Evolutionary conservation across 164 flowering plant genomes (phyloP).

Genomic region (Santalum album): DNA sequence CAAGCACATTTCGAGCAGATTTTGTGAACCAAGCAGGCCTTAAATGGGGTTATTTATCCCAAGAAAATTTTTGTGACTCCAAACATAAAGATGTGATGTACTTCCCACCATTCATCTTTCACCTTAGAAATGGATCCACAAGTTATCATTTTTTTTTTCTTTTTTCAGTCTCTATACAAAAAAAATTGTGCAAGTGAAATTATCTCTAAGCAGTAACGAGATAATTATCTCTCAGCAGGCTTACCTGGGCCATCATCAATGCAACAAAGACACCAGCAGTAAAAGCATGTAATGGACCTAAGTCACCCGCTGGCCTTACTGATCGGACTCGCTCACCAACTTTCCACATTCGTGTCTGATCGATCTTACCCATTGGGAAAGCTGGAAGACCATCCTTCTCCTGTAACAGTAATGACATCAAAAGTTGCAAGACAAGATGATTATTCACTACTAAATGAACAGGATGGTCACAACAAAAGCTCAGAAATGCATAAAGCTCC

Average conservation of each 20-base stretch:
- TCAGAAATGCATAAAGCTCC: neutral
- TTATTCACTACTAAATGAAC: neutral
- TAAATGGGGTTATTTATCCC: too few relatives aligned
- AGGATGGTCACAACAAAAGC: neutral
- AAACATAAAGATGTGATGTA: too few relatives aligned
- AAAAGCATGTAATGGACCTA: conserved; percentile 80
- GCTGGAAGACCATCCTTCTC: conserved; percentile 94
- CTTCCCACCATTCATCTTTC: too few relatives aligned
- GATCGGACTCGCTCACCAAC: conserved; percentile 82
- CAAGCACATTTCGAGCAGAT: too few relatives aligned
- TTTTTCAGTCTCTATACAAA: too few relatives aligned
- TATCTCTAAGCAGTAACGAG: too few relatives aligned
- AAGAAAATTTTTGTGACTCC: too few relatives aligned
- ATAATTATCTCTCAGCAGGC: too few relatives aligned
- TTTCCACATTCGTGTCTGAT: conserved; percentile 98
- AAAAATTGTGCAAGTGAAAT: too few relatives aligned
- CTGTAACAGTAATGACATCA: conserved; percentile 27
- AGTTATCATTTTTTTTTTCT: too few relatives aligned
- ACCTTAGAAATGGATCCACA: too few relatives aligned
- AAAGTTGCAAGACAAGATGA: neutral
- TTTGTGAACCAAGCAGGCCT: too few relatives aligned
- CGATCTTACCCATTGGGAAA: conserved; percentile 96
- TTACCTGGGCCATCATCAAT: conserved; percentile 97
- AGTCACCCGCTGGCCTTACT: conserved; percentile 66
- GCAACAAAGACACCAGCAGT: conserved; percentile 96